Evolutionary conservation across 306 rosid species (phyloP), one percentile per base, ranked within the genome.

Genomic region (Cucurbita moschata): DNA sequence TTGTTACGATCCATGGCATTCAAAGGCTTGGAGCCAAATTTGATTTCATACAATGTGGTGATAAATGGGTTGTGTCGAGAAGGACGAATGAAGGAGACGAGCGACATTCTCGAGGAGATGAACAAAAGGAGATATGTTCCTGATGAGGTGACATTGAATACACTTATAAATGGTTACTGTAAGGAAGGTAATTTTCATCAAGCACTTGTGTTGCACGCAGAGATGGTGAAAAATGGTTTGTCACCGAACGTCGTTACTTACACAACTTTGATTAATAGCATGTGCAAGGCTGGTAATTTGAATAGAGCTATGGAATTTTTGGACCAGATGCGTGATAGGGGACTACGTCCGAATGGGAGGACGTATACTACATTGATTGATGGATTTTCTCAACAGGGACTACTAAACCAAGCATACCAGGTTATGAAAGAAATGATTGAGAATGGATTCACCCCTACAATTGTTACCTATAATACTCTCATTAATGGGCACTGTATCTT

Each of bases 231-330:
- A 78, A 87, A 85, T 75, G 97, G 94, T 9, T 82, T 87, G 81
- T 85, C 89, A 51, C 96, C 96, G 0, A 86, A 90, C 62, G 98
- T 90, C 72, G 87, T 90, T 78, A 86, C 97, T 35, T 93, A 90
- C 51, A 90, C 97, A 12, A 83, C 98, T 5, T 78, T 93, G 84
- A 90, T 90, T 44, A 86, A 79, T 68, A 60, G 85, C 54, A 86
- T 93, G 94, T 93, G 97, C 42, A 94, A 90, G 89, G 88, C 84
- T 39, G 85, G 86, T 74, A 90, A 94, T 86, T 72, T 94, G 74
- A 80, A 73, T 54, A 84, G 98, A 0, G 97, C 92, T 0, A 54
- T 88, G 78, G 94, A 86, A 77, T 75, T 93, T 83, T 79, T 89
- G 2, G 68, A 84, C 77, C 94, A 85, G 79, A 94, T 94, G 94